Evolutionary conservation across 2,329 filamentous ascomycete genomes (phyloP), one percentile per base, ranked within the genome.

Genomic region (Alternaria arbusti): DNA sequence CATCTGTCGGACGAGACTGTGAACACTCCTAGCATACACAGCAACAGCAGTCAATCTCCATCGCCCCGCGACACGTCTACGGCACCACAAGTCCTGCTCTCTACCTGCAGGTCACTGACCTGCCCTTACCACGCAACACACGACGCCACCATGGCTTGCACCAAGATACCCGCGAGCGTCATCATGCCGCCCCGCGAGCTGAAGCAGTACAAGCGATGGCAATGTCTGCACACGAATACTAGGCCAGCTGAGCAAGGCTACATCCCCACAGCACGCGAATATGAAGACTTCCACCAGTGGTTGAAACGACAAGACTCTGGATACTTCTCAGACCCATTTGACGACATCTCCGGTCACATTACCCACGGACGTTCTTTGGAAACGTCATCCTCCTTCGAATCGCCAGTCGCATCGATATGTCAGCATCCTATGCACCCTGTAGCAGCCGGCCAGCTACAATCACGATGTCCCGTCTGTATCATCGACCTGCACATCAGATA

Each of bases 251-350:
- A 73, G 23, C 68, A 69, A 32, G 72, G 68, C 30, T 64, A 52
- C 22, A 64, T 77, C 12, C 74, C 75, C 12, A 71, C 66, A 4
- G 75, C 75, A 10, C 57, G 60, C 32, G 68, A 77, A 47, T 74
- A 76, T 32, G 70, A 74, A 40, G 71, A 73, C 7, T 77, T 76
- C 52, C 73, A 76, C 51, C 64, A 70, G 20, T 77, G 75, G 75
- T 64, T 73, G 12, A 69, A 65, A 45, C 71, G 70, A 30, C 72
- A 74, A 43, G 74, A 76, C 54, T 77, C 74, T 1, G 74, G 74
- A 6, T 76, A 76, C 56, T 74, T 75, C 44, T 76, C 74, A 15
- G 74, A 77, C 46, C 62, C 69, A 3, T 72, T 75, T n/a, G 70
- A 70, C 12, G 71, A 74, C 40, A 68, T 75, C 5, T 60, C 67